These are phyloP conservation scores for Melanogaster broomeanus DNA, from an alignment of 768 basidiomycete species.

Conservation along the genomic window DNA sequence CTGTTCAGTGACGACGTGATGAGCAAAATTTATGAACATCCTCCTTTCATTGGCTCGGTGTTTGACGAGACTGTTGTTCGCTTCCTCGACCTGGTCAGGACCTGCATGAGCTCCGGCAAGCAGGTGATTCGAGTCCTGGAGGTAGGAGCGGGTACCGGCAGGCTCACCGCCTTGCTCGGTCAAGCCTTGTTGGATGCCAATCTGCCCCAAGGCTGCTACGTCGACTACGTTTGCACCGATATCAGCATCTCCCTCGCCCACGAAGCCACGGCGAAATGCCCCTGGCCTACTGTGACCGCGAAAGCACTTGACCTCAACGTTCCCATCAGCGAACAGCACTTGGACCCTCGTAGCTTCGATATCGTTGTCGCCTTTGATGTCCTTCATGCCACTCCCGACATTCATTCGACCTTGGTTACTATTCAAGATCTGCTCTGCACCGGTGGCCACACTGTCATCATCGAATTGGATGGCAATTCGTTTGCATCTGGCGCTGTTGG, in stretches of 20 bases:
- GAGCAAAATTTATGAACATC: too few species aligned
- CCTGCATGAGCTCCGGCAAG: too few species aligned
- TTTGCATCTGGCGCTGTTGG: not conserved
- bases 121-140: too few species aligned
- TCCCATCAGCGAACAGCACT: constrained; percentile 8
- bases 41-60: too few species aligned
- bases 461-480: not conserved
- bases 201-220: constrained; percentile 3
- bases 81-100: too few species aligned
- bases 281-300: constrained; percentile 15
- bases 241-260: constrained; percentile 12
- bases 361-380: constrained; percentile 16
- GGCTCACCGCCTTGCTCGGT: too few species aligned
- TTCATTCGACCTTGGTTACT: not conserved
- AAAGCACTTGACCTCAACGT: constrained; percentile 12
- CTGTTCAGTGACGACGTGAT: too few species aligned
- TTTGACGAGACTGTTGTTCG: too few species aligned
- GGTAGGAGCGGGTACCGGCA: too few species aligned
- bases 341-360: constrained; percentile 3
- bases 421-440: not conserved
- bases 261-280: constrained; percentile 12
- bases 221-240: constrained; percentile 19
- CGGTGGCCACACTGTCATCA: not conserved
- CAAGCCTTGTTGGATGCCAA: constrained; percentile 16
- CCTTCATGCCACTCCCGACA: constrained; percentile 2